Evolutionary conservation across 2,329 filamentous ascomycete genomes (phyloP), one percentile per base, ranked within the genome.

Genomic region (Colletotrichum sublineola): DNA sequence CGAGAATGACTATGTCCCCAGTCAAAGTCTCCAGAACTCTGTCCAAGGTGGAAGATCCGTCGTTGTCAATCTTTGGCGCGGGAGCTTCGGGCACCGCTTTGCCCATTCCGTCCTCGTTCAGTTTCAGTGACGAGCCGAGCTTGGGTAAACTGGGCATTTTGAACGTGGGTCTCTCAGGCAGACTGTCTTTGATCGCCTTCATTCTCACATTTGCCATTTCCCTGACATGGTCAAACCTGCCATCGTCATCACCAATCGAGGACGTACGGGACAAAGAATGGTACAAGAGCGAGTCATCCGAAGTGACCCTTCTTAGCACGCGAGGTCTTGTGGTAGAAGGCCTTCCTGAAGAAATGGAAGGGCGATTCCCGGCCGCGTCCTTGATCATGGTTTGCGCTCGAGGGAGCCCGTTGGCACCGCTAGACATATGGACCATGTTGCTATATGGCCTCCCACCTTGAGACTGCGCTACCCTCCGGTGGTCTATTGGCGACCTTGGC

Each of bases 171-270:
- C 88, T 84, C 77, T 97, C 95, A 78, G 94, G 91, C 74, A 94
- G 90, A 78, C 93, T 97, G 79, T 98, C 95, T 78, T 91, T 93
- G 79, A 98, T 93, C 5, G 96, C 96, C 83, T 97, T 97, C 78
- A 96, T 87, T 53, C 96, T 89, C 76, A 93, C 94, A 77, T 98
- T 98, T 75, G 96, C 92, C 84, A 96, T 94, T 73, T 94, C 93
- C 55, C 91, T 90, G 15, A 97, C 90, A 80, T 96, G 87, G 62
- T 93, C 89, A 80, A 96, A 98, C 56, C 92, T 88, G 50, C 90
- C 90, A 77, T 96, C 94, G 24, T 73, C 70, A 78, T 98, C 94
- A 2, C 95, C 95, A 0, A 97, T 86, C 0, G 94, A 97, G 0
- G 95, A 96, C 0, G 93, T 91, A 36, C 91, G 87, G 0, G 95